These are phyloP conservation scores for Orbilia oligospora DNA, from an alignment of 2,329 filamentous ascomycete genomes.

Conservation along the genomic window DNA sequence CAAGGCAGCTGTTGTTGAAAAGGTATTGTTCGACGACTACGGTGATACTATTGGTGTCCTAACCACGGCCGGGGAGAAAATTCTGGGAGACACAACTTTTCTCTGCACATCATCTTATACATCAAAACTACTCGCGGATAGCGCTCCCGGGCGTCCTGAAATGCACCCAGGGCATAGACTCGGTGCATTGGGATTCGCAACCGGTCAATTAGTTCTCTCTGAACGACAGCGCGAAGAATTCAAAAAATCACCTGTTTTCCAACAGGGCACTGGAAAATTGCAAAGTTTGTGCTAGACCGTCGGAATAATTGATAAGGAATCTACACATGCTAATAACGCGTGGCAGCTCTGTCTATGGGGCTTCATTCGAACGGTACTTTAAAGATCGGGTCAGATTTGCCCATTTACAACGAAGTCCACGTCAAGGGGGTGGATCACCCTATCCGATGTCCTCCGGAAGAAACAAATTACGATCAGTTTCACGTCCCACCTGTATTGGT, in stretches of 20 bases:
- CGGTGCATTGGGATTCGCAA: slow-evolving; percentile 74
- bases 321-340: not conserved
- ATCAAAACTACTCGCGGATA: slow-evolving; percentile 71
- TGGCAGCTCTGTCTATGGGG: slow-evolving; percentile 15
- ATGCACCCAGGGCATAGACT: slow-evolving; percentile 72
- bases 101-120: slow-evolving; percentile 74
- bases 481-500: not conserved
- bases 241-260: slow-evolving; percentile 72
- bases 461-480: not conserved
- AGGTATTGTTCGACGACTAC: slow-evolving; percentile 69
- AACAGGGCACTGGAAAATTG: slow-evolving; percentile 65
- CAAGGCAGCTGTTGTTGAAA: slow-evolving; percentile 71
- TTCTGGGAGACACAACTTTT: slow-evolving; percentile 72
- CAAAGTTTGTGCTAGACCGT: not conserved
- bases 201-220: slow-evolving; percentile 73
- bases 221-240: slow-evolving; percentile 70
- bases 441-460: slow-evolving; percentile 5
- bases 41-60: slow-evolving; percentile 71
- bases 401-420: slow-evolving; percentile 12
- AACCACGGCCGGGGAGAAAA: slow-evolving; percentile 69
- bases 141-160: slow-evolving; percentile 70
- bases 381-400: slow-evolving; percentile 14
- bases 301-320: not conserved
- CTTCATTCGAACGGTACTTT: slow-evolving; percentile 13
- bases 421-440: not conserved